Conservation (phyloP, 768 basidiomycete species). For the Rossbeevera mucosa region DNA sequence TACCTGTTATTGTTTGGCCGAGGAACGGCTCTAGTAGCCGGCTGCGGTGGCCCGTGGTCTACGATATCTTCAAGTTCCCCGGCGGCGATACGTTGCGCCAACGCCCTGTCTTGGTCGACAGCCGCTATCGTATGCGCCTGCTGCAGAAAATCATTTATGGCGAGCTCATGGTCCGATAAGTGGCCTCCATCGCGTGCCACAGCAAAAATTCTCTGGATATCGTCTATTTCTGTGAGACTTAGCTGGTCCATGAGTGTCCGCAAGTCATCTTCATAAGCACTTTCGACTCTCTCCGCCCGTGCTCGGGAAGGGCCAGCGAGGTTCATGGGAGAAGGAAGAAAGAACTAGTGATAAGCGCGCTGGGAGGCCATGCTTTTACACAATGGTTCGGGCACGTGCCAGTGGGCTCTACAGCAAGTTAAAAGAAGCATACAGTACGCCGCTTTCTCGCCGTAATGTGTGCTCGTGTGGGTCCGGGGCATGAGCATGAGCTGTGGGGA, state of each 20-base stretch:
- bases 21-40: not conserved
- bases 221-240: constrained; percentile 16
- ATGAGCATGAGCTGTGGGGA: not conserved
- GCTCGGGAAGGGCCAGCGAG: constrained; percentile 25
- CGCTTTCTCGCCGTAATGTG: not conserved
- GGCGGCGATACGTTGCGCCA: constrained; percentile 19
- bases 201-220: constrained; percentile 10
- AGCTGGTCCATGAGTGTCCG: constrained; percentile 18
- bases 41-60: not conserved
- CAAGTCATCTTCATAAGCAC: constrained; percentile 26
- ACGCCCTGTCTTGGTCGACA: constrained; percentile 17
- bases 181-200: constrained; percentile 1
- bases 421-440: not conserved
- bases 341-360: not conserved
- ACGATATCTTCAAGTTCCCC: constrained; percentile 8
- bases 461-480: not conserved
- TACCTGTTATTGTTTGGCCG: not conserved
- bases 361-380: constrained; percentile 1
- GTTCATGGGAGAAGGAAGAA: constrained; percentile 22
- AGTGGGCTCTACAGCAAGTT: not conserved
- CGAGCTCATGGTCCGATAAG: constrained; percentile 23
- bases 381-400: constrained; percentile 4
- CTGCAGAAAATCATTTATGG: constrained; percentile 22
- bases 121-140: constrained; percentile 18
- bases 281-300: constrained; percentile 14